Evolutionary conservation across 1,284 basidiomycete genomes (phyloP).

Genomic region (Vanrija sp.): DNA sequence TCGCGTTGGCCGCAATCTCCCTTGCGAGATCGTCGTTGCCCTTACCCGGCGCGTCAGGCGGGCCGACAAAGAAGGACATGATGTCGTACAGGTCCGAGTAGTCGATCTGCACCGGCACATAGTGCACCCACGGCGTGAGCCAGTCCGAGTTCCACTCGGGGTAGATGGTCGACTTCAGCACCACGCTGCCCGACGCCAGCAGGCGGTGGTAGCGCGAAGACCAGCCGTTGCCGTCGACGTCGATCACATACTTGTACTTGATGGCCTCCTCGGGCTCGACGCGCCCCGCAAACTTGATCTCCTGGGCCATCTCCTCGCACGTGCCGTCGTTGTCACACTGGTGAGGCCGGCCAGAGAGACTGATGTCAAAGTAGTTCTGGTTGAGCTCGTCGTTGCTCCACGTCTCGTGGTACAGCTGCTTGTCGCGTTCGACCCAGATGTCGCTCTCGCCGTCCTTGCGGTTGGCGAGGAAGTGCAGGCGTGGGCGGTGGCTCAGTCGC

Average conservation of each 20-base stretch:
- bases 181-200: constrained; percentile 48
- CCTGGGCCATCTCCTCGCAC: constrained; percentile 41
- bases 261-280: constrained; percentile 35
- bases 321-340: constrained; percentile 48
- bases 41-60: constrained; percentile 37
- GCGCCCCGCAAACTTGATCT: constrained; percentile 27
- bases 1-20: constrained; percentile 48
- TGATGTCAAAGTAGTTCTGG: constrained; percentile 47
- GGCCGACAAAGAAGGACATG: constrained; percentile 53
- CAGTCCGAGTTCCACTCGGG: constrained; percentile 52
- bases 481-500: constrained; percentile 44
- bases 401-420: constrained; percentile 30
- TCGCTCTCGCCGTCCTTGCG: constrained; percentile 28
- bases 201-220: constrained; percentile 47
- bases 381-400: constrained; percentile 39
- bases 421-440: constrained; percentile 41
- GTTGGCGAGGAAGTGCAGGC: constrained; percentile 42
- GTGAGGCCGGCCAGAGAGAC: constrained; percentile 35
- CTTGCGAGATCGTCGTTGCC: constrained; percentile 51
- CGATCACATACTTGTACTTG: constrained; percentile 14
- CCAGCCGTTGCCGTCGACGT: constrained; percentile 49
- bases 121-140: constrained; percentile 52
- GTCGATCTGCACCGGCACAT: constrained; percentile 52
- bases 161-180: constrained; percentile 51
- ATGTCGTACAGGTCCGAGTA: constrained; percentile 53